phyloP scores from a whole-genome alignment of 805 yeast species.

The Metschnikowia similis region DNA sequence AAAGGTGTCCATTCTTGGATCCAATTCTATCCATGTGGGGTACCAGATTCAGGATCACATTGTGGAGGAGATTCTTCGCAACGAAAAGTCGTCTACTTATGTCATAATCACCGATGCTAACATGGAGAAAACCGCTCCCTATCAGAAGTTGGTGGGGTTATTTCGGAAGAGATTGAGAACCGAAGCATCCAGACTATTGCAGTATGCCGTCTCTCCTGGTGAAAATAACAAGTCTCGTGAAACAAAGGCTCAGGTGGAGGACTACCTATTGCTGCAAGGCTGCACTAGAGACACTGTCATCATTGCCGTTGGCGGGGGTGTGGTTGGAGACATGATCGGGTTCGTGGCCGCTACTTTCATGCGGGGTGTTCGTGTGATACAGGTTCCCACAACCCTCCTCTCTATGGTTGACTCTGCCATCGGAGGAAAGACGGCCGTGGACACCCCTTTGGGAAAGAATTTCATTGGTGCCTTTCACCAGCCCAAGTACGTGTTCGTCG shows the following conservation, averaged over 20 bases:
- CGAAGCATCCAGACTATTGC: constrained; percentile 63
- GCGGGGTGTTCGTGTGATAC: constrained; percentile 95
- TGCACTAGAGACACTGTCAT: constrained; percentile 96
- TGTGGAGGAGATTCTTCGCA: constrained; percentile 57
- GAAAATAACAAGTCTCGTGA: constrained; percentile 84
- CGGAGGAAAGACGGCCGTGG: constrained; percentile 98
- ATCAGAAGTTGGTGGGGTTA: constrained; percentile 41
- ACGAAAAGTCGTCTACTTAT: constrained; percentile 81
- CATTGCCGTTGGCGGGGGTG: constrained; percentile 96
- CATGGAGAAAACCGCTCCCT: constrained; percentile 62
- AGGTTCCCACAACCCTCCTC: constrained; percentile 87
- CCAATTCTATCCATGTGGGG: constrained; percentile 86
- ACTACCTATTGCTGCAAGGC: constrained; percentile 71
- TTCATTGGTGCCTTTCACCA: constrained; percentile 98
- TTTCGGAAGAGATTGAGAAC: constrained; percentile 36
- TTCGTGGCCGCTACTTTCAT: constrained; percentile 98
- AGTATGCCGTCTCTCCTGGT: constrained; percentile 83
- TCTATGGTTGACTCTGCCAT: constrained; percentile 98
- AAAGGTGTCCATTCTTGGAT: constrained; percentile 74
- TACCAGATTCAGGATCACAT: constrained; percentile 73
- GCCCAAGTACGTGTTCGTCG: constrained; percentile 83
- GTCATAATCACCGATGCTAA: constrained; percentile 86
- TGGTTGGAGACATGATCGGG: constrained; percentile 98
- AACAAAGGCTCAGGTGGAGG: constrained; percentile 92
- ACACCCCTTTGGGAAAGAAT: constrained; percentile 93